phyloP scores from a whole-genome alignment of 2,329 filamentous ascomycete genomes.

The Fusarium oligoseptatum region DNA sequence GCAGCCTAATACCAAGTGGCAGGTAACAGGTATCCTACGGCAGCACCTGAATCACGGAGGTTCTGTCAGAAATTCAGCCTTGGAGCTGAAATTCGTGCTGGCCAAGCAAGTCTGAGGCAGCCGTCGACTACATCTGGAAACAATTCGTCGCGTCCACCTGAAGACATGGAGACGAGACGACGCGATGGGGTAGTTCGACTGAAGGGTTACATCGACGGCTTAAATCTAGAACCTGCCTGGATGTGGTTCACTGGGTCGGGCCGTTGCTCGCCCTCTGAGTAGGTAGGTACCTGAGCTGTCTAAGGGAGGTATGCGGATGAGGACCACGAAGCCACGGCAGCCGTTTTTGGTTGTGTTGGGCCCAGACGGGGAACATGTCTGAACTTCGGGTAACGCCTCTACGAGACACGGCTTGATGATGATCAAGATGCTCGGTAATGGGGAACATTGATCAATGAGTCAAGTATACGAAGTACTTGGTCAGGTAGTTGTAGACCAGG shows the following conservation, averaged over 20 bases:
- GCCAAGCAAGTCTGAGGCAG: constrained; percentile 29
- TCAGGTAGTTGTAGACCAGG: neutral
- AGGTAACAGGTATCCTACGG: neutral
- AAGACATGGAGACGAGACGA: constrained; percentile 29
- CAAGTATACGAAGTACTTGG: constrained; percentile 6
- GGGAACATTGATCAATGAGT: neutral
- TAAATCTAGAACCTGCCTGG: constrained; percentile 37
- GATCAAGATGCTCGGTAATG: constrained; percentile 16
- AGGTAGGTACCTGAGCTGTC: constrained; percentile 26
- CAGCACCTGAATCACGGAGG: neutral
- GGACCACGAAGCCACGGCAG: constrained; percentile 23
- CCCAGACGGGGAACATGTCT: constrained; percentile 8
- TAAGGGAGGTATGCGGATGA: constrained; percentile 25
- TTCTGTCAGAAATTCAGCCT: constrained; percentile 2
- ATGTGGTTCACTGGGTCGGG: constrained; percentile 39
- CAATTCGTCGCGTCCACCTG: constrained; percentile 6
- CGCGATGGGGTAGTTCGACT: constrained; percentile 29
- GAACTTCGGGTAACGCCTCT: constrained; percentile 5
- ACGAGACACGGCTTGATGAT: constrained; percentile 9
- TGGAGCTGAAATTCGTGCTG: constrained; percentile 5
- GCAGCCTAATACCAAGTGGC: neutral
- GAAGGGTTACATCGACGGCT: constrained; percentile 38
- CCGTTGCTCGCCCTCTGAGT: constrained; percentile 31
- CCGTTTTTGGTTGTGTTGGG: constrained; percentile 6
- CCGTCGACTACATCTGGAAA: constrained; percentile 5